Evolutionary conservation across 345 rosid species (phyloP).

Genomic region (Lenwebbia sp.): DNA sequence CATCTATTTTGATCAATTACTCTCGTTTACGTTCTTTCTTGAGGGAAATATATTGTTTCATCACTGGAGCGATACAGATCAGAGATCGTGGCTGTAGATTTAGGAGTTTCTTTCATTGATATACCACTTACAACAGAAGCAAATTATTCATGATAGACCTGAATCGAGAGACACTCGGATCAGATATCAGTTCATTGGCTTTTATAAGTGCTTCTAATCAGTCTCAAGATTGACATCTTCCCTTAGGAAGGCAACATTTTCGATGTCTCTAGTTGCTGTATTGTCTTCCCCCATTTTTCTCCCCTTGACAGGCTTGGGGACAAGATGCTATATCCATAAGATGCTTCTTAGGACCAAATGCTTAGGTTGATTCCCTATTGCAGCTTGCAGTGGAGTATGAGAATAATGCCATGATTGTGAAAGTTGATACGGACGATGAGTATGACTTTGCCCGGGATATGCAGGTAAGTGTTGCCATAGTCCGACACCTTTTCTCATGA

Average conservation of each 20-base stretch:
- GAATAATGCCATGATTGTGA: constrained; percentile 66
- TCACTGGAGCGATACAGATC: no score
- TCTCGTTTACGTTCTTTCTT: background rate
- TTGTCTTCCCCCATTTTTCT: background rate
- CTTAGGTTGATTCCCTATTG: background rate
- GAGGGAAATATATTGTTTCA: background rate
- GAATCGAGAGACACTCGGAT: background rate
- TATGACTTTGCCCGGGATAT: constrained; percentile 84
- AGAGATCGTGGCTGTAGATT: background rate
- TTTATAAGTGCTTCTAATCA: background rate
- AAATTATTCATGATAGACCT: background rate
- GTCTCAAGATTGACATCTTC: background rate
- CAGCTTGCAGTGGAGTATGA: constrained; percentile 93
- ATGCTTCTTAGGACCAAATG: background rate
- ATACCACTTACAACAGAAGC: background rate
- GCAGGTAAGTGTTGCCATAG: constrained; percentile 42
- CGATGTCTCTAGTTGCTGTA: background rate
- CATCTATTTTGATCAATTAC: background rate
- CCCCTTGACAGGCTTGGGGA: background rate
- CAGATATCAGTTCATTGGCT: background rate
- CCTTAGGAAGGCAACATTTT: background rate
- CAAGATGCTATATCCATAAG: background rate
- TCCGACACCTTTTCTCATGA: background rate
- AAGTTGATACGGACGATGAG: constrained; percentile 88
- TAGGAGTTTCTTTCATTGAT: background rate